Evolutionary conservation across 108 stramenopile species (phyloP), one percentile per base, ranked within the genome.

Genomic region (Skeletonema tropicum): DNA sequence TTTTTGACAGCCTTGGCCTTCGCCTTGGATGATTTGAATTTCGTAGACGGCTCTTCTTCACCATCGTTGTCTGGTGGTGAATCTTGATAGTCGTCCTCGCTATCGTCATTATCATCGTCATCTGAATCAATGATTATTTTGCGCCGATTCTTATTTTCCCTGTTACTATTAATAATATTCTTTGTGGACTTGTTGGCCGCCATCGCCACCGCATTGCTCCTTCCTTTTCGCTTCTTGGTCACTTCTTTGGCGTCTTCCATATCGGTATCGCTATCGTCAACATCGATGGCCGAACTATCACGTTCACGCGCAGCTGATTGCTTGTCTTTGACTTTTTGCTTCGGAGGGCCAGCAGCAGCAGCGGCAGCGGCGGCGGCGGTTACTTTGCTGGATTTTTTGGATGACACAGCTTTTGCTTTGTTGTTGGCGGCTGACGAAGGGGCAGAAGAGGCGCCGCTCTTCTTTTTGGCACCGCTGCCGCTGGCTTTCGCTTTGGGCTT

Each of bases 401-500:
- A n/a, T 48, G 48, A 48, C 0, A 17, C 48, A 19, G 48, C 48
- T n/a, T n/a, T 19, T 6, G 33, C 0, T 35, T 35, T 35, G 33
- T n/a, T n/a, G n/a, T 48, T 48, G 48, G 48, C 3, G 36, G 65
- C 7, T 7, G 33, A 35, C 5, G 33, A 35, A 35, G n/a, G 1
- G 21, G 64, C 10, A 29, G 64, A 7, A 15, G 10, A 8, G 4
- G 15, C 46, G n/a, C 13, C 39, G 61, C 30, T 33, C 23, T 60
- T 19, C 23, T 60, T 61, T 38, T 52, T 38, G 32, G 19, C 9
- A 38, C 35, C 25, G n/a, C n/a, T n/a, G 11, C 60, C 19, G 1
- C n/a, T n/a, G n/a, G n/a, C n/a, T n/a, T n/a, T n/a, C n/a, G 57
- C 66, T 60, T 58, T 66, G 69, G 21, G 60, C 39, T 39, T 76